These are phyloP conservation scores for Pestalotiopsis sp. DNA, from an alignment of 2,329 filamentous ascomycete genomes.

Conservation along the genomic window DNA sequence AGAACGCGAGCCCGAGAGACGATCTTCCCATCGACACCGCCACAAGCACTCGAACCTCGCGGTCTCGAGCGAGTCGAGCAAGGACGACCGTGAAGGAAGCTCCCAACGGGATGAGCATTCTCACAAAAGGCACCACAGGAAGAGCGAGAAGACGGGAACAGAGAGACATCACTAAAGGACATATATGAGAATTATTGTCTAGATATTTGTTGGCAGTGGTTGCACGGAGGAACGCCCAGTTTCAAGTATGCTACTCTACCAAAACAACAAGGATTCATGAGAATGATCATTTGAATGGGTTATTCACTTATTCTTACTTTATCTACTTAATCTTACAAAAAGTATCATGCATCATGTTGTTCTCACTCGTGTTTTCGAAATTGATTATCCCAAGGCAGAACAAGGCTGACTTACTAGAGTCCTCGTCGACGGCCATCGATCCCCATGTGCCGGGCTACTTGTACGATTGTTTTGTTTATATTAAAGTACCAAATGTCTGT, in stretches of 20 bases:
- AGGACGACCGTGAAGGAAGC: neutral
- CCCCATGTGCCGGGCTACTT: no score
- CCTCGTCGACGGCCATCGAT: no score
- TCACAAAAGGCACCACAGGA: neutral
- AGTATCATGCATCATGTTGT: no score
- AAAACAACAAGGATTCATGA: neutral
- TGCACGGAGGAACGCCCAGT: no score
- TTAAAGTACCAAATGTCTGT: no score
- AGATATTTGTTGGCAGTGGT: neutral
- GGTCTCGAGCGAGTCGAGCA: neutral
- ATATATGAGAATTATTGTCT: neutral
- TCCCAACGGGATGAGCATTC: neutral
- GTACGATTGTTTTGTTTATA: no score
- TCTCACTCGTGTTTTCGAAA: no score
- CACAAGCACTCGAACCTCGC: neutral
- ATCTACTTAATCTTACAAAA: no score
- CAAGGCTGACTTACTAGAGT: no score
- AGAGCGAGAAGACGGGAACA: neutral
- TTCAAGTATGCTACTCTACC: neutral
- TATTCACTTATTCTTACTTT: no score
- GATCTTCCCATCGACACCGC: neutral
- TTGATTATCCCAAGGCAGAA: no score
- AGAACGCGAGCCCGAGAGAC: neutral
- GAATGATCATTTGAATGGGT: no score
- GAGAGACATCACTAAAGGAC: neutral